Evolutionary conservation across 2,329 filamentous ascomycete genomes (phyloP).

Genomic region (Lasiodiplodia citricola): DNA sequence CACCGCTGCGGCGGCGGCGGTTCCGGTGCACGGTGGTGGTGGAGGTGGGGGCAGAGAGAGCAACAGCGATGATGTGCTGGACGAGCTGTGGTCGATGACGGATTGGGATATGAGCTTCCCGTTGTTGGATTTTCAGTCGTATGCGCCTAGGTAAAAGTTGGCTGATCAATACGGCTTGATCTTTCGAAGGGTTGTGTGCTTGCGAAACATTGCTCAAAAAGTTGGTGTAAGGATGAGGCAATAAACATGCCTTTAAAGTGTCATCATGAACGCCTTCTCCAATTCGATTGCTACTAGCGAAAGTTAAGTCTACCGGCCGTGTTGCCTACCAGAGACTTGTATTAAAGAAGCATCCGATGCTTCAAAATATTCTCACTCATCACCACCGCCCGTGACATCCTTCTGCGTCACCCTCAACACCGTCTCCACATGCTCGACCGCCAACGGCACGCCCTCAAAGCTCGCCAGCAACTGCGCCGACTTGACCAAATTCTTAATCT

Average conservation of each 20-base stretch:
- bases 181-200: too few relatives aligned
- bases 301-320: too few relatives aligned
- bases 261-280: too few relatives aligned
- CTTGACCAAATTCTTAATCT: conserved; percentile 15
- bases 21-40: not conserved
- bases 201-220: not conserved
- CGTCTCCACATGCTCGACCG: not conserved
- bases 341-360: too few relatives aligned
- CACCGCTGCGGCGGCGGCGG: not conserved
- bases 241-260: too few relatives aligned
- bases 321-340: too few relatives aligned
- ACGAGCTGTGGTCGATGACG: not conserved
- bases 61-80: not conserved
- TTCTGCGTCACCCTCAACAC: not conserved
- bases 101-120: not conserved
- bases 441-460: not conserved
- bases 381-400: not conserved
- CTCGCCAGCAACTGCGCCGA: conserved; percentile 8
- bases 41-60: not conserved
- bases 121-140: not conserved
- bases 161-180: not conserved
- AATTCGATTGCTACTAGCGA: too few relatives aligned
- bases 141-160: not conserved
- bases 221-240: too few relatives aligned
- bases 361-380: not conserved